These are phyloP conservation scores for Leishmania tarentolae DNA, from an alignment of 208 protist genomes.

Conservation along the genomic window DNA sequence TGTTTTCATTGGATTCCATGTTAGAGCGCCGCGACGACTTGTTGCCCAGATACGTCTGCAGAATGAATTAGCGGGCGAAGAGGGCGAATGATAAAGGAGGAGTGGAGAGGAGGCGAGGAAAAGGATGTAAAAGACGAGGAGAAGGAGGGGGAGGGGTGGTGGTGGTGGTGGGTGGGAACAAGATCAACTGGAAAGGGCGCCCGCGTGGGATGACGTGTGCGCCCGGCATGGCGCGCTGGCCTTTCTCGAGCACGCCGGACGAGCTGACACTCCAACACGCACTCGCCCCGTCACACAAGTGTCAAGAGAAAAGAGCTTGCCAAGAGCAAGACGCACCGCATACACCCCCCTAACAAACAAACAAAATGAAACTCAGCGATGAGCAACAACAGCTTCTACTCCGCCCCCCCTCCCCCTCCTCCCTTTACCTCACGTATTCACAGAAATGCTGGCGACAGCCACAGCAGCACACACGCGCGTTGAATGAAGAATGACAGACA, in stretches of 20 bases:
- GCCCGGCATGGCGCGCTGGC: not conserved
- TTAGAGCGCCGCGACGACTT: not conserved
- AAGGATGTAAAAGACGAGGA: too few species aligned
- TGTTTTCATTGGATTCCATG: not conserved
- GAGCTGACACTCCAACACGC: not conserved
- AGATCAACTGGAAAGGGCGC: too few species aligned
- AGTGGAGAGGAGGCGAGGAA: too few species aligned
- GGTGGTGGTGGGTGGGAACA: not conserved
- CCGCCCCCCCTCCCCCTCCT: not conserved
- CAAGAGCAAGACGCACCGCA: too few species aligned
- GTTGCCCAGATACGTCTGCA: too few species aligned
- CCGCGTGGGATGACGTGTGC: not conserved
- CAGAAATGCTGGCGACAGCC: not conserved
- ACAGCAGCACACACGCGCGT: not conserved
- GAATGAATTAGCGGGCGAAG: not conserved
- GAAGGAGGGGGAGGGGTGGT: too few species aligned
- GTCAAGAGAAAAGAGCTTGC: too few species aligned
- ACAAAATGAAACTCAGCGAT: too few species aligned
- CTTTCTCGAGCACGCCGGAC: not conserved
- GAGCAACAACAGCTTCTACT: not conserved
- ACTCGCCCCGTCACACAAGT: too few species aligned
- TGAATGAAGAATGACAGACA: too few species aligned
- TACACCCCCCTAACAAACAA: too few species aligned
- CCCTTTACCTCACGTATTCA: not conserved
- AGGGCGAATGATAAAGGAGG: not conserved